These are phyloP conservation scores for Cudoniella acicularis DNA, from an alignment of 495 filamentous ascomycete species.

Conservation along the genomic window DNA sequence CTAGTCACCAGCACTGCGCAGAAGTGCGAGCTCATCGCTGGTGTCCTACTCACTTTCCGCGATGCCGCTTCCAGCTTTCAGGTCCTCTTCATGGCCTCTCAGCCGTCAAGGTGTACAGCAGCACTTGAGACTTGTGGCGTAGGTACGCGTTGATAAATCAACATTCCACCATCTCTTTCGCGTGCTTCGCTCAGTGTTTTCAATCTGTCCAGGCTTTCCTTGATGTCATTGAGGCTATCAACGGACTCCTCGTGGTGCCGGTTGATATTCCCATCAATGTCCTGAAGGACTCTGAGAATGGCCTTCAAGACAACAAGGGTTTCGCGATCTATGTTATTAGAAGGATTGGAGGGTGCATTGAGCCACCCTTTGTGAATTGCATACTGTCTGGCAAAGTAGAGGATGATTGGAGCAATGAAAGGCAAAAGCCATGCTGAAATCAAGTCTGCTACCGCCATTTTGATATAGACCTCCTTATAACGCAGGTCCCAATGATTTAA, in stretches of 20 bases:
- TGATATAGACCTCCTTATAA: slow-evolving; percentile 10
- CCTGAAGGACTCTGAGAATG: slow-evolving; percentile 5
- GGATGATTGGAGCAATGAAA: slow-evolving; percentile 2
- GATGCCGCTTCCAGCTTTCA: slow-evolving; percentile 5
- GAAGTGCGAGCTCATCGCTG: slow-evolving; percentile 11
- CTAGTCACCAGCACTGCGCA: slow-evolving; percentile 12
- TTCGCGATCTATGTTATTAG: neutral
- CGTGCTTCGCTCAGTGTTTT: slow-evolving; percentile 8
- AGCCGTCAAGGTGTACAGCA: slow-evolving; percentile 10
- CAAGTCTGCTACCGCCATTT: neutral
- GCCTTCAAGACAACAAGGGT: neutral
- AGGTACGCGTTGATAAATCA: slow-evolving; percentile 13
- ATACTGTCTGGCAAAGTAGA: slow-evolving; percentile 4
- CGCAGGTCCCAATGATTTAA: slow-evolving; percentile 8
- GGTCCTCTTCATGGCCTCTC: slow-evolving; percentile 6
- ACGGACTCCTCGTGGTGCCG: neutral
- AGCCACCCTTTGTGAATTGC: slow-evolving; percentile 12
- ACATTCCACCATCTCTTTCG: slow-evolving; percentile 11
- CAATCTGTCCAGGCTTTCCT: slow-evolving; percentile 5
- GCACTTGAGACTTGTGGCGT: slow-evolving; percentile 9
- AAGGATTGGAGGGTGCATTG: slow-evolving; percentile 3
- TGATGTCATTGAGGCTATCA: slow-evolving; percentile 5
- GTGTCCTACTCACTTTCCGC: slow-evolving; percentile 9
- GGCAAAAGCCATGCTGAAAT: slow-evolving; percentile 4
- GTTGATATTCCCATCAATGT: neutral